Conservation (phyloP, 345 rosid genomes). For the Gossypioides kirkii region DNA sequence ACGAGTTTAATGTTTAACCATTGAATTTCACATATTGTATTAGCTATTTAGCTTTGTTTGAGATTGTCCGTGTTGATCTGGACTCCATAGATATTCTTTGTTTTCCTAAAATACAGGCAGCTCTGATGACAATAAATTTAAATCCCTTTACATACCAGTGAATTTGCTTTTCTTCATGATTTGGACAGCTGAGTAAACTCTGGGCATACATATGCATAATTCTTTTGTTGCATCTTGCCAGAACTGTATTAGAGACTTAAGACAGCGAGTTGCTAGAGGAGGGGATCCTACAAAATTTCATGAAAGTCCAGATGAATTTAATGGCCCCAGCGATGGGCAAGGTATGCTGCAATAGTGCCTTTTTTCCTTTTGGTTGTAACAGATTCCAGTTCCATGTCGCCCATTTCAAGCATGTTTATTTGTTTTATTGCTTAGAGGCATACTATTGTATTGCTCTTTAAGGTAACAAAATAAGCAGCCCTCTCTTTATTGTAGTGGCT, state of each 20-base stretch:
- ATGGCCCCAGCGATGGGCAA: slow-evolving; percentile 35
- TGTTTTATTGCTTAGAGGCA: background rate
- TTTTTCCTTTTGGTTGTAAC: background rate
- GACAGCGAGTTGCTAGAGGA: slow-evolving; percentile 82
- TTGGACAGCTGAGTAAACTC: background rate
- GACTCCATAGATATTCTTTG: background rate
- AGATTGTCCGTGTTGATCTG: background rate
- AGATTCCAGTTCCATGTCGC: background rate
- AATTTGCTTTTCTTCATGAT: background rate
- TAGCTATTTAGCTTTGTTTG: background rate
- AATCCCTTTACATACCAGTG: background rate
- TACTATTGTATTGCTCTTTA: no score
- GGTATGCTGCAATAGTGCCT: slow-evolving; percentile 30
- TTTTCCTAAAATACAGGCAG: background rate
- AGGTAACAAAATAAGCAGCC: background rate
- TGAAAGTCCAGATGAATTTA: slow-evolving; percentile 35
- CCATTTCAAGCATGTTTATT: background rate
- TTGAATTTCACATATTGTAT: background rate
- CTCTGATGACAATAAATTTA: background rate
- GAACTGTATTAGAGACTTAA: slow-evolving; percentile 64
- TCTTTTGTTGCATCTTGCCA: slow-evolving; percentile 19
- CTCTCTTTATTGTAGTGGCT: slow-evolving; percentile 17
- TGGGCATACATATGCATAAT: background rate
- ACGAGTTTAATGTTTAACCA: background rate
- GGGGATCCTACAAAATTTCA: slow-evolving; percentile 73